phyloP scores from a whole-genome alignment of 805 yeast species.

The Ogataea populi-albae region DNA sequence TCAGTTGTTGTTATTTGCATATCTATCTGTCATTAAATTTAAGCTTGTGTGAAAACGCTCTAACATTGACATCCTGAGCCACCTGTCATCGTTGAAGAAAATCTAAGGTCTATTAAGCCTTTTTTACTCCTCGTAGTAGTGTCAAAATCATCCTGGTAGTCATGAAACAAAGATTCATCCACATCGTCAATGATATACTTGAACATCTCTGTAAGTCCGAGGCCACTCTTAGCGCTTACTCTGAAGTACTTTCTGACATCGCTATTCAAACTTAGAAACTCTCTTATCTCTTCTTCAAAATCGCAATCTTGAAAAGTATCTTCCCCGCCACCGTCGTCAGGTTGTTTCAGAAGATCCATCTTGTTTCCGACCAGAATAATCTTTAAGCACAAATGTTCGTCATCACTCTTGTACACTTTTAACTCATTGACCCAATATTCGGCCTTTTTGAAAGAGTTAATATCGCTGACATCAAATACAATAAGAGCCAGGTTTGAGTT shows the following conservation, averaged over 20 bases:
- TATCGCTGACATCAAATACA: conserved; percentile 76
- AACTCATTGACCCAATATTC: conserved; percentile 90
- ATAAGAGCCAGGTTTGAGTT: conserved; percentile 82
- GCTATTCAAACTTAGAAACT: conserved; percentile 23
- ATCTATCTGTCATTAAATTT: too few relatives aligned
- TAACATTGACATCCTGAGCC: conserved; percentile 24
- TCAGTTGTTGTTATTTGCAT: conserved; percentile 4
- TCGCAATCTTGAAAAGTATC: conserved; percentile 16
- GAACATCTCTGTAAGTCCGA: conserved; percentile 51
- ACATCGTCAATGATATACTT: conserved; percentile 29
- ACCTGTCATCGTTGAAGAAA: conserved; percentile 6
- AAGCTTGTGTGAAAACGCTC: too few relatives aligned
- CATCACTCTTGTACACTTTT: conserved; percentile 27
- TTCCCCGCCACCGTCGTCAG: conserved; percentile 2
- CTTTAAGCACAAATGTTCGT: conserved; percentile 23
- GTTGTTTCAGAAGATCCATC: conserved; percentile 49
- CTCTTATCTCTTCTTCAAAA: conserved; percentile 20
- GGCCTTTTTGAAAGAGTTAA: conserved; percentile 59
- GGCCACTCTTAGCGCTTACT: conserved; percentile 73
- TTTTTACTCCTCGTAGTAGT: conserved; percentile 6
- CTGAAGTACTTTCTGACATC: conserved; percentile 26
- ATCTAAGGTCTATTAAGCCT: conserved; percentile 26
- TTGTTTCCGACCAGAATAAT: conserved; percentile 78
- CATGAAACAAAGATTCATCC: conserved; percentile 27
- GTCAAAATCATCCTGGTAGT: conserved; percentile 16